Evolutionary conservation across 1,139 yeast species (phyloP), one percentile per base, ranked within the genome.

Genomic region (Yamadazyma sp.): DNA sequence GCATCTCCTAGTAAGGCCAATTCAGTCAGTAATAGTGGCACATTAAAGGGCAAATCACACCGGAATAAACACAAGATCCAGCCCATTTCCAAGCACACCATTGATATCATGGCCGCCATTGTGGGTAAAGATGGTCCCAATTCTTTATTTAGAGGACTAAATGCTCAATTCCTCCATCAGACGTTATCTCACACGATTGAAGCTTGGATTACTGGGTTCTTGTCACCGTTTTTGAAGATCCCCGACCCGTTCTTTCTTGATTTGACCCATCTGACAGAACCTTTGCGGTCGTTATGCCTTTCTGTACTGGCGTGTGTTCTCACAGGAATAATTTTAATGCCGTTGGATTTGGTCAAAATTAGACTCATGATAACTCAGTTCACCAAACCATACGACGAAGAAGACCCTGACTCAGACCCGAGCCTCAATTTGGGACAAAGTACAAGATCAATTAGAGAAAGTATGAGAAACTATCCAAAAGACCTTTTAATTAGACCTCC

Each of bases 191-290:
- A 82, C 41, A 86, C 95, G 1, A 67, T 89, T 35, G 95, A 87
- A 54, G 89, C 96, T 1, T 90, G 97, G 97, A 71, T 88, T 31
- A 83, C 95, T 0, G 96, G 96, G 6, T 80, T 90, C 50, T 60
- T 88, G 12, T 82, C 96, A 6, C 92, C 96, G 3, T 69, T 86
- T 37, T 64, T 87, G 40, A 86, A 87, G 12, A 78, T 88, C n/a
- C 96, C 96, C 0, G 97, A 89, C 56, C 96, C 97, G 1, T 81
- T 83, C 47, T 85, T 87, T 57, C 80, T 88, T 46, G 96, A 87
- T 49, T 75, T 87, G 45, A 74, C 88, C 20, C 95, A 86, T 54
- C 84, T 92, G 25, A 81, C 90, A 3, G 88, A 83, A 47, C 89
- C 95, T 1, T 64, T 80, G 41, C 68, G 76, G 37, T 82, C 95